Evolutionary conservation across 1,284 basidiomycete genomes (phyloP), one percentile per base, ranked within the genome.

Genomic region (Paramarasmius palmivorus): DNA sequence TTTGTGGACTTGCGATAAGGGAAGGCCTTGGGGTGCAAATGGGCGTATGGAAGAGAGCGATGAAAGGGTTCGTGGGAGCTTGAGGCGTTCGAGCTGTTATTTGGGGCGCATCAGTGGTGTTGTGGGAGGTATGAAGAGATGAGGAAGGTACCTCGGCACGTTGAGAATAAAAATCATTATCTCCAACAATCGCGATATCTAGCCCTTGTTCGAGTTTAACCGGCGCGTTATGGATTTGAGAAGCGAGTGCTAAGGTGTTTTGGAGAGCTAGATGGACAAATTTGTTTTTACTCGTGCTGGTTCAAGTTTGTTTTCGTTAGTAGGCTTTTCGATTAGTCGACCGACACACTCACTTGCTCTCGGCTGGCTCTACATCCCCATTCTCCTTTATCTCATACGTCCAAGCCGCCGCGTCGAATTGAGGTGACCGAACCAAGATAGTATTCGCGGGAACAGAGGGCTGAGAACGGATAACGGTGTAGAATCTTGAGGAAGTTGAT

Each of bases 81-180:
- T 74, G 20, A 82, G 67, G 5, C 78, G 72, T 37, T 78, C 76
- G 23, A 93, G 82, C 91, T 92, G 64, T 14, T n/a, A n/a, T n/a
- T n/a, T n/a, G n/a, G n/a, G 55, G 39, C 39, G 47, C 22, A 32
- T 48, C 36, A 15, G 36, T 15, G 56, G 26, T 20, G 23, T 22
- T 57, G 19, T 23, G 60, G 59, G 40, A 58, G 59, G 54, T 61
- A 56, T 39, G 7, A 12, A 32, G 12, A 12, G 29, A 32, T 6
- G 29, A 32, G 29, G 7, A 32, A 37, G 40, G 58, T 57, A 91
- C 93, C 79, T 92, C 88, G 52, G 86, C 84, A 54, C 89, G 79
- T 66, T 99, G 96, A 2, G 95, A 97, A 73, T 99, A 99, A 64
- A 98, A 99, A 70, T 98, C 97, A 65, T 99, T 99, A 70, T 95